These are phyloP conservation scores for Hyphopichia homilentoma DNA, from an alignment of 805 yeast genomes.

Conservation along the genomic window DNA sequence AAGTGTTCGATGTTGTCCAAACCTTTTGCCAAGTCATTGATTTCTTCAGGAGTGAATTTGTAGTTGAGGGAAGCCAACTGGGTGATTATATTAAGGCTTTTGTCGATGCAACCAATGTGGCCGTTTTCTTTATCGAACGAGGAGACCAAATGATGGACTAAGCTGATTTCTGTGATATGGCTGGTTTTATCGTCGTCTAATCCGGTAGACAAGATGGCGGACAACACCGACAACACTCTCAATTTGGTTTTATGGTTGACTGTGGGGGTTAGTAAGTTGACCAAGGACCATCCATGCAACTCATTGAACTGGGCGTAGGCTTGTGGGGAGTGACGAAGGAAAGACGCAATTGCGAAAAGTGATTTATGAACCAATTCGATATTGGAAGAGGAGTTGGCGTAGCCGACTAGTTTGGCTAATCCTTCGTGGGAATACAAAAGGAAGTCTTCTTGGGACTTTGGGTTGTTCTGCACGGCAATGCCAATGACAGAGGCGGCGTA, in stretches of 20 bases:
- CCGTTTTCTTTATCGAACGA: conserved; percentile 27
- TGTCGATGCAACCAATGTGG: conserved; percentile 53
- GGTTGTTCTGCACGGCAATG: conserved; percentile 91
- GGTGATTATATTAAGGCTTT: conserved; percentile 47
- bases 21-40: conserved; percentile 27
- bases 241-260: conserved; percentile 41
- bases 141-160: conserved; percentile 30
- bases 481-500: conserved; percentile 75
- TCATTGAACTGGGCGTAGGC: conserved; percentile 55
- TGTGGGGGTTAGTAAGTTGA: neutral
- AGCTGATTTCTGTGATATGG: conserved; percentile 33
- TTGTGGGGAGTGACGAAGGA: conserved; percentile 62
- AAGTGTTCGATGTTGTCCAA: conserved; percentile 37
- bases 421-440: conserved; percentile 45
- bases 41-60: conserved; percentile 44
- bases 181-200: conserved; percentile 35
- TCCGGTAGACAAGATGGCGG: conserved; percentile 58
- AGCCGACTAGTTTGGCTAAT: conserved; percentile 39
- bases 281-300: conserved; percentile 54
- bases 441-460: conserved; percentile 66
- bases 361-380: conserved; percentile 52
- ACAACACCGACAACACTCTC: conserved; percentile 53
- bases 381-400: conserved; percentile 6
- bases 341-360: conserved; percentile 71
- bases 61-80: conserved; percentile 42